phyloP scores from a whole-genome alignment of 2,329 filamentous ascomycete genomes.

The Zopfia rhizophila region DNA sequence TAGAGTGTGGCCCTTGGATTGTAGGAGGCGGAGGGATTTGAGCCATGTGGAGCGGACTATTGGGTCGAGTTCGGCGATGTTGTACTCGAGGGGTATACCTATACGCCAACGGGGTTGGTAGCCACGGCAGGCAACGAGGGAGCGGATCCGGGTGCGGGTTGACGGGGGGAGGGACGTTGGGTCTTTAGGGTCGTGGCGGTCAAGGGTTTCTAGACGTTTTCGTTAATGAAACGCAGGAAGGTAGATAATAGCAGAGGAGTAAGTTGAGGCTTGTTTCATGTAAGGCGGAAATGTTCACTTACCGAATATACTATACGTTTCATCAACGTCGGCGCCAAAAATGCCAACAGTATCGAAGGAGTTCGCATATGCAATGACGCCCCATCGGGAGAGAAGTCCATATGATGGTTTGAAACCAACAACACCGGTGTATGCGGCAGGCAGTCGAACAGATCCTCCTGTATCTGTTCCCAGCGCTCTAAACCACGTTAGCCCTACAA shows the following conservation, averaged over 20 bases:
- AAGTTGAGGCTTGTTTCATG: neutral
- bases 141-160: conserved; percentile 62
- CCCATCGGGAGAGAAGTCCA: conserved; percentile 84
- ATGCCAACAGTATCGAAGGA: conserved; percentile 91
- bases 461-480: conserved; percentile 91
- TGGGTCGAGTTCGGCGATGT: conserved; percentile 81
- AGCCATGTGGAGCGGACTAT: conserved; percentile 77
- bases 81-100: conserved; percentile 80
- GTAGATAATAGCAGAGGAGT: too few relatives aligned
- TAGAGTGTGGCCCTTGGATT: conserved; percentile 73
- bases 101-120: conserved; percentile 58
- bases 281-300: conserved; percentile 35
- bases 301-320: conserved; percentile 56
- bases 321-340: conserved; percentile 67
- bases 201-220: conserved; percentile 57
- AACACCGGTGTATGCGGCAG: conserved; percentile 84
- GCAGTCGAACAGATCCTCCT: conserved; percentile 86
- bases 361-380: conserved; percentile 91
- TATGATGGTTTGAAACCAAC: conserved; percentile 94
- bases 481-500: conserved; percentile 24
- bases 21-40: conserved; percentile 68
- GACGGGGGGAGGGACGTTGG: conserved; percentile 74
- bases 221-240: too few relatives aligned
- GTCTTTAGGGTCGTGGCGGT: conserved; percentile 74
- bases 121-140: too few relatives aligned